These are phyloP conservation scores for Pseudocercospora eumusae DNA, from an alignment of 2,329 filamentous ascomycete species.

Conservation along the genomic window DNA sequence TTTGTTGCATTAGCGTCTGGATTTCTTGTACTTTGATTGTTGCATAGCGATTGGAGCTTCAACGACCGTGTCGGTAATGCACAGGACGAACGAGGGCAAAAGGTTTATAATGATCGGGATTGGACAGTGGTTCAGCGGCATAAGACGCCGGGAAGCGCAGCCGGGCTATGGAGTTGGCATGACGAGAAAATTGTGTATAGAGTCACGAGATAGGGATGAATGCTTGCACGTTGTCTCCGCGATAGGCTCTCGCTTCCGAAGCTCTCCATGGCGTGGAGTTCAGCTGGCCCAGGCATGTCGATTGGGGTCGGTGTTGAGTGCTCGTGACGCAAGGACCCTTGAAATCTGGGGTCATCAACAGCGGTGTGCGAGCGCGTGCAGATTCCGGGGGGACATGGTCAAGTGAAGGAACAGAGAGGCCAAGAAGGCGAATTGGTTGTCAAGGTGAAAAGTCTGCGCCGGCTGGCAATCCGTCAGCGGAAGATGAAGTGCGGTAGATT, in stretches of 20 bases:
- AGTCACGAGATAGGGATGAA: slow-evolving; percentile 7
- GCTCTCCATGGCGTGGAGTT: neutral
- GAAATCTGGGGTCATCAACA: slow-evolving; percentile 3
- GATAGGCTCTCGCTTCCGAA: neutral
- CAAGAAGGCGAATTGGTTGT: neutral
- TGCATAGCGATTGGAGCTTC: slow-evolving; percentile 15
- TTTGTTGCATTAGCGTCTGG: slow-evolving; percentile 24
- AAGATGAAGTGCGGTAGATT: neutral
- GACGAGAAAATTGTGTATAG: slow-evolving; percentile 1
- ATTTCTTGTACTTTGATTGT: slow-evolving; percentile 16
- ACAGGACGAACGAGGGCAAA: slow-evolving; percentile 15
- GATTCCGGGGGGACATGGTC: neutral
- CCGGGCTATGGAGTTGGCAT: neutral
- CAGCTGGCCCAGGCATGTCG: neutral
- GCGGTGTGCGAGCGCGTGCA: neutral
- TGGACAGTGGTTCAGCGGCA: neutral
- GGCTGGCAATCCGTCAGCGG: neutral
- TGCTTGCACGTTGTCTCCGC: slow-evolving; percentile 4
- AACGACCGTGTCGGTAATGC: slow-evolving; percentile 15
- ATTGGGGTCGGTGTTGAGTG: neutral
- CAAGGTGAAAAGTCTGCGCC: neutral
- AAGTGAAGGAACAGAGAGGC: neutral
- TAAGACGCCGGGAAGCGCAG: slow-evolving; percentile 11
- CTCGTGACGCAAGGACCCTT: neutral
- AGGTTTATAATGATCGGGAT: slow-evolving; percentile 16